These are phyloP conservation scores for Zymoseptoria tritici DNA, from an alignment of 2,329 filamentous ascomycete species.

Conservation along the genomic window DNA sequence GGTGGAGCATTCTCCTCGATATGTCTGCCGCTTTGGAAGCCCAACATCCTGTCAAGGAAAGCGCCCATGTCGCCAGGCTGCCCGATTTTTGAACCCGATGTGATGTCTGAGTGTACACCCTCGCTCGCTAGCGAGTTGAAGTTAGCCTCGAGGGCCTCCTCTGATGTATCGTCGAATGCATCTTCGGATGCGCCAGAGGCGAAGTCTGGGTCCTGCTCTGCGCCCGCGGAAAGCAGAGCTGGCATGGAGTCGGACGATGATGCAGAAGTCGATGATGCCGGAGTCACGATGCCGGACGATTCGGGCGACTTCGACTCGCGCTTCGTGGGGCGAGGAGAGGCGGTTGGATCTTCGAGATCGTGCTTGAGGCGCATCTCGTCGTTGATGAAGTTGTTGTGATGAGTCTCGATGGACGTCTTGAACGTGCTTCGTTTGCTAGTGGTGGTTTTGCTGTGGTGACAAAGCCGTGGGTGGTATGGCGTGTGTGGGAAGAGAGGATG, in stretches of 20 bases:
- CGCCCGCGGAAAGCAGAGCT: not conserved
- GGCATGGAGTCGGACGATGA: not conserved
- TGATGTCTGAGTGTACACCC: too few relatives aligned
- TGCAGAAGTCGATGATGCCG: not conserved
- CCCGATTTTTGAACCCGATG: too few relatives aligned
- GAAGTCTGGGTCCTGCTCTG: not conserved
- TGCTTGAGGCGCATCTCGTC: constrained; percentile 2
- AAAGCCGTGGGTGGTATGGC: not conserved
- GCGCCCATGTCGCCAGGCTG: too few relatives aligned
- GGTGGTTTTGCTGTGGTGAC: not conserved
- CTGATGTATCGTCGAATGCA: too few relatives aligned
- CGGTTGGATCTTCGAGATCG: not conserved
- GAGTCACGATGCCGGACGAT: not conserved
- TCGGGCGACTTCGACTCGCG: constrained; percentile 4
- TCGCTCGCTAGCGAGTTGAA: too few relatives aligned
- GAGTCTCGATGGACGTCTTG: not conserved
- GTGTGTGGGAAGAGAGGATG: not conserved
- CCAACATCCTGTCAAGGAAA: too few relatives aligned
- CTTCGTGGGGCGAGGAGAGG: constrained; percentile 3
- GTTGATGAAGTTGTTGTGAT: not conserved
- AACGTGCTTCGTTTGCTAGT: not conserved
- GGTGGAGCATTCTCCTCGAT: too few relatives aligned
- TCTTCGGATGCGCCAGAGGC: too few relatives aligned
- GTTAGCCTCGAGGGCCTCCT: too few relatives aligned
- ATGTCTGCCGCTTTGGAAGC: too few relatives aligned